Evolutionary conservation across 2,329 filamentous ascomycete species (phyloP), one percentile per base, ranked within the genome.

Genomic region (Aureobasidium zeae): DNA sequence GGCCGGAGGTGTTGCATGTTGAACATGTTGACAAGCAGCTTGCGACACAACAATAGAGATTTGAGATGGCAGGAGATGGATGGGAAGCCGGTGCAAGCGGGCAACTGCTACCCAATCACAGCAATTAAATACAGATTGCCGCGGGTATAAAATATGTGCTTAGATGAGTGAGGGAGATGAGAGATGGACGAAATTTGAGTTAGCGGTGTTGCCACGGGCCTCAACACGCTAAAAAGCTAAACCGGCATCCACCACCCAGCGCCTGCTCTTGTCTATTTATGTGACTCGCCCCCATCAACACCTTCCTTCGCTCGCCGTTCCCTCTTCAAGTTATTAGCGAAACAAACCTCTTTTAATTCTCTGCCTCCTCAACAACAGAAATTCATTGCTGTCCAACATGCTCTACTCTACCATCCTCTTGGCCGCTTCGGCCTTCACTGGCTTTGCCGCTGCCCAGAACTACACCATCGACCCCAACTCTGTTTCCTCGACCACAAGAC

Each of bases 391-490:
- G 30, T n/a, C 33, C 60, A 70, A 46, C 52, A 69, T 73, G 70
- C 60, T 67, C 63, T 66, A 65, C 63, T 64, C 67, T 28, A 60
- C 64, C 47, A 54, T 69, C 53, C 50, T 71, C 54, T 48, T 70
- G 55, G 61, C 68, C 56, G 64, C 65, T 36, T 54, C 68, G 52
- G 63, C 72, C 50, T 57, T 72, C 49, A 60, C 67, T 52, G 60
- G 64, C 55, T 53, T 67, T 21, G 64, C 62, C 41, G 63, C 62
- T 43, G 68, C 69, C 34, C 68, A 71, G 55, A 59, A 53, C 49
- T 60, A 61, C 53, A 51, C 53, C 45, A 67, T 76, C 57, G 55
- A 66, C 49, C 53, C 69, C 42, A 59, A 51, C 53, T 39, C 52
- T 20, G 61, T 77, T 30, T 49, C 58, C 30, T n/a, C 53, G 2